Conservation (phyloP, 306 rosid species). For the Vigna angularis region DNA sequence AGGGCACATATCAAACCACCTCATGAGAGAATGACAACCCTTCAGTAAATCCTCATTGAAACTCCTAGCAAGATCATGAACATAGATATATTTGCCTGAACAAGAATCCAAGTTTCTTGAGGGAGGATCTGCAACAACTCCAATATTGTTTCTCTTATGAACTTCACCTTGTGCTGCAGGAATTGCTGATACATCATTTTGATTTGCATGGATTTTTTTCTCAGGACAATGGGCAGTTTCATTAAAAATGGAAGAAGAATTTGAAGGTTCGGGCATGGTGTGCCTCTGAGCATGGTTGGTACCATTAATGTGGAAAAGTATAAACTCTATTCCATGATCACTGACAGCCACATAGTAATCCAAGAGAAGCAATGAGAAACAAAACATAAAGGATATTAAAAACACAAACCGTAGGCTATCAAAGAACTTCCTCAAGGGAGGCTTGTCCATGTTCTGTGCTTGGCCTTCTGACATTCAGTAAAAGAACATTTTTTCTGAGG, state of each 20-base stretch:
- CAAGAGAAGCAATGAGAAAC: conserved; percentile 45
- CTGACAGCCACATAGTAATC: conserved; percentile 40
- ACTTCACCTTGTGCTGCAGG: not conserved
- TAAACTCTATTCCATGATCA: conserved; percentile 34
- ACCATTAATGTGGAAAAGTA: conserved; percentile 33
- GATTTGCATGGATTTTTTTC: not conserved
- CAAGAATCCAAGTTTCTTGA: conserved; percentile 46
- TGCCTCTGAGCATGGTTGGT: not conserved
- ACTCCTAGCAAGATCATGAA: conserved; percentile 55
- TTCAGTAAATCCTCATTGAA: conserved; percentile 60
- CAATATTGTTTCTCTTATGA: conserved; percentile 7
- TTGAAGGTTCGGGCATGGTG: conserved; percentile 6
- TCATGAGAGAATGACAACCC: conserved; percentile 47
- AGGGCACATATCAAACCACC: conserved; percentile 61
- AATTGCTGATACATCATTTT: not conserved
- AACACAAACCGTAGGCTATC: conserved; percentile 56
- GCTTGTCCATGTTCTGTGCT: conserved; percentile 40
- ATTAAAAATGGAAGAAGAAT: not conserved
- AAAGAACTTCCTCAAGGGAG: conserved; percentile 31
- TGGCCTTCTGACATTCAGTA: conserved; percentile 4
- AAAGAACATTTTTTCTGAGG: not conserved
- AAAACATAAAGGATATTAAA: conserved; percentile 34
- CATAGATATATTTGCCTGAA: conserved; percentile 53
- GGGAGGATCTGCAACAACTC: not conserved
- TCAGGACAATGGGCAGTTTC: not conserved